Base-by-base conservation (phyloP, 768 basidiomycete species). In the Suillus variegatus region DNA sequence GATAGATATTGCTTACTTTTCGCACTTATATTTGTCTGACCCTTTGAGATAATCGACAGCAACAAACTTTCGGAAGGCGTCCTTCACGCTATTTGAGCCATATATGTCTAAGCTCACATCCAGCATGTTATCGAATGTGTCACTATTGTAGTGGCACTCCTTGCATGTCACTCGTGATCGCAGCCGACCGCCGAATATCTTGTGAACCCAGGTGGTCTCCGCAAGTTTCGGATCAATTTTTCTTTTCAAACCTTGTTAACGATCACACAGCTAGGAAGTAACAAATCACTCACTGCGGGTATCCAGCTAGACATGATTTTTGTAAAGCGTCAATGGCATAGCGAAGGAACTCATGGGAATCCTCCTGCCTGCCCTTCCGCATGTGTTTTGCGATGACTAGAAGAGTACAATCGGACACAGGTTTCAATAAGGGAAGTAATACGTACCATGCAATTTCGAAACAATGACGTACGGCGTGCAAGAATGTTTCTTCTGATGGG, bases 21-120 rank as follows among this genome's bases (percentile, higher is more conserved):
- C 97, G 77, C 97, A 99, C 75, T 96, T 94, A 78, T 99, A 99
- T 79, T 96, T 96, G 82, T 99, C 94, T 7, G 89, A 87, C 0
- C 97, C 97, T 67, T 88, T 92, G 67, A 99, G 77, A 67, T 85
- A 82, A 73, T 99, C 97, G 56, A 91, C 80, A 9, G 87, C 88
- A 44, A 92, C 86, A 71, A 97, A 97, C 72, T 88, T 91, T 43
- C 84, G 83, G 64, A 97, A 77, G 2, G 93, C 94, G 5, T 91
- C 88, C 74, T 82, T 87, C 60, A 98, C 71, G 4, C 82, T 82
- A 40, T 81, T 76, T 40, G 83, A 82, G 63, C 85, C 86, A 66
- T 86, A 82, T 65, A 99, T 92, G 75, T 99, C 97, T 66, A 99
- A 80, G 74, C 93, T 95, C 61, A 99, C 84, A 78, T 99, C 97